Evolutionary conservation across 495 filamentous ascomycete species (phyloP).

Genomic region (Trypethelium eluteriae): DNA sequence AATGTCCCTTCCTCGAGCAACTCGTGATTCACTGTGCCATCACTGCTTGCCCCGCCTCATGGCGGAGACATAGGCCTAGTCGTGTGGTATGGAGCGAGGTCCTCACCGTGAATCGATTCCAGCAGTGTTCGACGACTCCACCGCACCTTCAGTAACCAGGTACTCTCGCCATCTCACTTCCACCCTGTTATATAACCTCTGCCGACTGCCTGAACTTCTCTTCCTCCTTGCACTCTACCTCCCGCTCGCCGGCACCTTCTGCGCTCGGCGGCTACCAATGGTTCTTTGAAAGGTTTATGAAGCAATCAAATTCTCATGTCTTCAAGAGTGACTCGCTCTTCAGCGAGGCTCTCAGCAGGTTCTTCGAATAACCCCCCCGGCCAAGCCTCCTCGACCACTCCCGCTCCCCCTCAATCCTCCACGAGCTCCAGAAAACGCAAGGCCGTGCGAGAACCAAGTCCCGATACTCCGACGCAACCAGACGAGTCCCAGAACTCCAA

Average conservation of each 20-base stretch:
- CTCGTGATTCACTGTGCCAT: background rate
- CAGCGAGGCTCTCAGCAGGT: conserved; percentile 35
- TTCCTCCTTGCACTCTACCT: background rate
- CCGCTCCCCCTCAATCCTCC: conserved; percentile 30
- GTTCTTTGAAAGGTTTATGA: conserved; percentile 3
- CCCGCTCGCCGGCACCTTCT: background rate
- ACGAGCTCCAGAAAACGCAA: conserved; percentile 32
- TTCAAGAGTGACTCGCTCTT: conserved; percentile 39
- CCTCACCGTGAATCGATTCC: conserved; percentile 4
- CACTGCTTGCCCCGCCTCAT: conserved; percentile 10
- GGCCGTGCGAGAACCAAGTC: conserved; percentile 29
- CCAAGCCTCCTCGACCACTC: conserved; percentile 23
- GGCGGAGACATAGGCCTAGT: conserved; percentile 9
- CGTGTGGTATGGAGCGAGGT: conserved; percentile 11
- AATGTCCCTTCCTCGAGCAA: background rate
- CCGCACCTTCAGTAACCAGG: conserved; percentile 6
- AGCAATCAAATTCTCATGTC: conserved; percentile 35
- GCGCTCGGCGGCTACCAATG: background rate
- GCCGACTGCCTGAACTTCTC: background rate
- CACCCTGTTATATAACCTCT: background rate
- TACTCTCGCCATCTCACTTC: conserved; percentile 12
- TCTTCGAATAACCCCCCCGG: conserved; percentile 27
- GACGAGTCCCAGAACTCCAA: conserved; percentile 12
- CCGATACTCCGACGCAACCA: conserved; percentile 21
- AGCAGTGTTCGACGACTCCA: conserved; percentile 11